Percentiles rank a stretch among this genome's conserved stretches.
These are phyloP conservation scores for Orbilia blumenaviensis DNA, from an alignment of 2,329 filamentous ascomycete genomes.

Conservation along the genomic window DNA sequence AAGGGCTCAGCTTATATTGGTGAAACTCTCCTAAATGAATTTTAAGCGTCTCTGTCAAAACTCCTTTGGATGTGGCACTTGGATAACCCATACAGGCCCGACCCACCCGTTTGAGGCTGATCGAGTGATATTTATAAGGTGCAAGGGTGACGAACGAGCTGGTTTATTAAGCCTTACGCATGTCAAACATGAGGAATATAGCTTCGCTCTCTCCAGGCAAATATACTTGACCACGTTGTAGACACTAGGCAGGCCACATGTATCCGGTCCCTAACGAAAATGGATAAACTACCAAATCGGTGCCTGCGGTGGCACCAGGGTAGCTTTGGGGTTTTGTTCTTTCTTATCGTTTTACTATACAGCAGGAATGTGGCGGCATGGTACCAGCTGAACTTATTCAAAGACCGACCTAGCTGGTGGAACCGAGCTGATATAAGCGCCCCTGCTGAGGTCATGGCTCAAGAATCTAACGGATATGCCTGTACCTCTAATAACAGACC, in stretches of 20 bases:
- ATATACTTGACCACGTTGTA: too few species aligned
- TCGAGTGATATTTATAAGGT: too few species aligned
- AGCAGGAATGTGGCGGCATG: conserved; percentile 9
- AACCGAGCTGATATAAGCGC: not conserved
- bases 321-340: not conserved
- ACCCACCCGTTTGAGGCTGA: too few species aligned
- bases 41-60: too few species aligned
- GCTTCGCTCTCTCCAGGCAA: too few species aligned
- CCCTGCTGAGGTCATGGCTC: not conserved
- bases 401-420: conserved; percentile 13
- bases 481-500: not conserved
- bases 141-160: too few species aligned
- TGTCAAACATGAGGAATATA: too few species aligned
- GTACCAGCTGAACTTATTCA: conserved; percentile 13
- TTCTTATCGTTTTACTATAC: not conserved
- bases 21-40: too few species aligned
- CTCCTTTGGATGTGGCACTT: too few species aligned
- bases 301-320: not conserved
- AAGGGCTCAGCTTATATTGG: too few species aligned
- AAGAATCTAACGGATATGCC: not conserved
- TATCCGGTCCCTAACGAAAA: not conserved
- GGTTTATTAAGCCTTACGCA: too few species aligned
- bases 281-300: not conserved
- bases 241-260: not conserved
- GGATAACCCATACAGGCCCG: too few species aligned